These are phyloP conservation scores for Ceratobasidium sp. DNA, from an alignment of 1,284 basidiomycete genomes.

Conservation along the genomic window DNA sequence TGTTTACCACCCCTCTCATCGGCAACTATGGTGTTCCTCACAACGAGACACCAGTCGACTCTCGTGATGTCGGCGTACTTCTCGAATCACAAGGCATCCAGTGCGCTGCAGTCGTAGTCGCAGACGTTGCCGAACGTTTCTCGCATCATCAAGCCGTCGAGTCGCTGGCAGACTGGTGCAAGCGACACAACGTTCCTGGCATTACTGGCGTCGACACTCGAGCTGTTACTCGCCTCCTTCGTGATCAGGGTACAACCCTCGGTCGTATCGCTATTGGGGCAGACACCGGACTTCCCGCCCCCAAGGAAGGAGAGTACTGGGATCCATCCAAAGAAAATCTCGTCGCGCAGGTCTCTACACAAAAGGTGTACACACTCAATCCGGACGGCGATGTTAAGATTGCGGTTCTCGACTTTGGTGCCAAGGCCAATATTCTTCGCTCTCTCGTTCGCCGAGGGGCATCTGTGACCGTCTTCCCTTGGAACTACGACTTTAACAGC, in stretches of 20 bases:
- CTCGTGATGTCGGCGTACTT: conserved; percentile 85
- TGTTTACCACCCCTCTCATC: conserved; percentile 98
- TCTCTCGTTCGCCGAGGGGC: conserved; percentile 90
- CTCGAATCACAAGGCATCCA: conserved; percentile 92
- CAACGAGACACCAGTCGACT: conserved; percentile 78
- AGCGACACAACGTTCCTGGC: conserved; percentile 87
- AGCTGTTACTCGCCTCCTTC: conserved; percentile 90
- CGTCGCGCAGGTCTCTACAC: conserved; percentile 91
- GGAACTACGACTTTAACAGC: conserved; percentile 95
- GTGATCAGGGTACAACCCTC: conserved; percentile 97
- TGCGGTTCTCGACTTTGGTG: conserved; percentile 96
- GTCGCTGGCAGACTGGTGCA: conserved; percentile 93
- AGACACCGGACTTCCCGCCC: conserved; percentile 70
- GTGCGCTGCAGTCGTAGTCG: conserved; percentile 92
- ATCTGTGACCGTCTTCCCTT: conserved; percentile 93
- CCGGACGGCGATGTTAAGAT: conserved; percentile 87
- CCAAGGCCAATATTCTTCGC: conserved; percentile 96
- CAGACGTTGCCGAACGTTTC: conserved; percentile 93
- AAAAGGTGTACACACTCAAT: conserved; percentile 85
- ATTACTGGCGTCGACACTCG: conserved; percentile 98
- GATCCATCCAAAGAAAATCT: conserved; percentile 93
- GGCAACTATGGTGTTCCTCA: conserved; percentile 97
- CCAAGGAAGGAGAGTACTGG: conserved; percentile 79
- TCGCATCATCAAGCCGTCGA: conserved; percentile 96
- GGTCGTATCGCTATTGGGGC: conserved; percentile 87